Percentiles rank a stretch among this genome's conserved stretches.
Conservation (phyloP, 345 rosid genomes). For the Bruguiera gymnorhiza region DNA sequence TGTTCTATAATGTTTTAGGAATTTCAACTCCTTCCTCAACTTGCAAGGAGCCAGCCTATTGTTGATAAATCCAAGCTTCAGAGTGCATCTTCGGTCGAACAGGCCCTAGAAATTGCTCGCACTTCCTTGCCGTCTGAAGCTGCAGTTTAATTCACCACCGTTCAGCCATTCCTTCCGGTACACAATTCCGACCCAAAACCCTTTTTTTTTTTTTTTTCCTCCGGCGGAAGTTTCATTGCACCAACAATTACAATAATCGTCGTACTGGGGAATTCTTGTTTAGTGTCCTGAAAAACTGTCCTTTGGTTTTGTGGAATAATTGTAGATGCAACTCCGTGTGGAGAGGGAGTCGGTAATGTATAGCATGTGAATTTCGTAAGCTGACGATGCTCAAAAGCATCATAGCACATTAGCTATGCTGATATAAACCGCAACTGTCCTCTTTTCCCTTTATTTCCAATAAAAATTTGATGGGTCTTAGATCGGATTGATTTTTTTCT, state of each 20-base stretch:
- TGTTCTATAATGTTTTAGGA: conserved; percentile 37
- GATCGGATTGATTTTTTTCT: no score
- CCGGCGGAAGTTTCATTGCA: neutral
- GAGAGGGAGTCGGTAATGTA: neutral
- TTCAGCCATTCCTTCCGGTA: neutral
- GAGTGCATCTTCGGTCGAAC: conserved; percentile 82
- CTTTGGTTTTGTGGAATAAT: conserved; percentile 2
- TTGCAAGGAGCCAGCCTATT: conserved; percentile 75
- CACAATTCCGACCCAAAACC: neutral
- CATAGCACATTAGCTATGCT: no score
- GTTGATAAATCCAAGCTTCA: conserved; percentile 71
- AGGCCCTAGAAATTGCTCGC: conserved; percentile 66
- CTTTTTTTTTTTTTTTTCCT: neutral
- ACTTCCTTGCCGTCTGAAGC: conserved; percentile 36
- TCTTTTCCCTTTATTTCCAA: no score
- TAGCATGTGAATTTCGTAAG: no score
- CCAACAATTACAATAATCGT: conserved; percentile 8
- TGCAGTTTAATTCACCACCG: conserved; percentile 21
- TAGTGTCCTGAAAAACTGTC: neutral
- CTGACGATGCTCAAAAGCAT: no score
- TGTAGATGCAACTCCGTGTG: neutral
- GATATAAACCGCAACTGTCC: no score
- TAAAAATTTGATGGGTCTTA: no score
- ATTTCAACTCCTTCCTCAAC: conserved; percentile 77
- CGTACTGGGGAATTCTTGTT: neutral